A percentile compares a stretch with the other conserved stretches of the same genome.
Conservation (phyloP, 345 rosid genomes). For the Hypericum androsaemum region DNA sequence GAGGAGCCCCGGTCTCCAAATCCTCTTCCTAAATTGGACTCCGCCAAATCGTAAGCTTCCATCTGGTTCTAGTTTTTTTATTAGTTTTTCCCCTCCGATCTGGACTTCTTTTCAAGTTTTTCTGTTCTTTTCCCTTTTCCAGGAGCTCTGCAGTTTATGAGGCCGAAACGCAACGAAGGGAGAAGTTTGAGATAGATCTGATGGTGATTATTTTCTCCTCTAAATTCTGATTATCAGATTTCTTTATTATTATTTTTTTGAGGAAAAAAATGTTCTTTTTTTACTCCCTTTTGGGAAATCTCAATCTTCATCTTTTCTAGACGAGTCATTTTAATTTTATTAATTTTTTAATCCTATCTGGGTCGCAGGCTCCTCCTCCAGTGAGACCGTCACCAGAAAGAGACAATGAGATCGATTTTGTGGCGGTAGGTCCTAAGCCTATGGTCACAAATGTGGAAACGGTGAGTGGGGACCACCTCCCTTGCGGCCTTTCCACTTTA, state of each 20-base stretch:
- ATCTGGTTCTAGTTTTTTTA: conserved; percentile 6
- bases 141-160: conserved; percentile 19
- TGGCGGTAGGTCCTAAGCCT: conserved; percentile 17
- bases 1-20: no score
- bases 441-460: conserved; percentile 7
- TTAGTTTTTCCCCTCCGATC: conserved; percentile 9
- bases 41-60: background rate
- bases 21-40: no score
- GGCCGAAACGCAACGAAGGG: conserved; percentile 14
- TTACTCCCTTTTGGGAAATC: no score
- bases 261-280: no score
- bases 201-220: conserved; percentile 42
- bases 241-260: background rate
- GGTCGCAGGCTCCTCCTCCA: conserved; percentile 36
- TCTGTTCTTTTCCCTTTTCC: conserved; percentile 3
- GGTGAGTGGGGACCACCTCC: conserved; percentile 8
- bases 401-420: conserved; percentile 9
- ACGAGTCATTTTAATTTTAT: no score
- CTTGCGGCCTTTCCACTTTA: background rate
- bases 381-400: conserved; percentile 24
- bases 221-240: conserved; percentile 13
- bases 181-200: conserved; percentile 39
- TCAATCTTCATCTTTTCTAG: no score
- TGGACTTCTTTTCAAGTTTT: conserved; percentile 12
- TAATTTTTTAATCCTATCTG: conserved; percentile 4